These are phyloP conservation scores for Crithidia sp. DNA, from an alignment of 208 protist species.

Conservation along the genomic window DNA sequence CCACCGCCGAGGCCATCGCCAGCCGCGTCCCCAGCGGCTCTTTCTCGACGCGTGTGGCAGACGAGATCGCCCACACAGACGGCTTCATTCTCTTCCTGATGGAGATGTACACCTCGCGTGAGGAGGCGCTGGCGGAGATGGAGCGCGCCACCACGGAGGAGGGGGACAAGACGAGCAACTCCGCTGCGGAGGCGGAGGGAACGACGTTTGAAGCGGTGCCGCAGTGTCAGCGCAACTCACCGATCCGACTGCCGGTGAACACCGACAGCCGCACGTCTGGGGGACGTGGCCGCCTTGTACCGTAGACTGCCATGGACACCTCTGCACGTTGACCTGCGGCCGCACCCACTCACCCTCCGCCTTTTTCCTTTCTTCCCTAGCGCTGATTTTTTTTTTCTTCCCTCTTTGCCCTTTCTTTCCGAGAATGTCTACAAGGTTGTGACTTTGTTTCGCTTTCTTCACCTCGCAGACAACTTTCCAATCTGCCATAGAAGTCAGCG, in stretches of 20 bases:
- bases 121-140: conserved; percentile 29
- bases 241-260: conserved; percentile 49
- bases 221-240: conserved; percentile 44
- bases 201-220: conserved; percentile 15
- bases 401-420: no score
- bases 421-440: no score
- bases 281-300: conserved; percentile 8
- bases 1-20: conserved; percentile 77
- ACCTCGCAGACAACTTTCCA: no score
- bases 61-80: conserved; percentile 60
- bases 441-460: no score
- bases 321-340: no score
- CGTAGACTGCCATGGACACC: neutral
- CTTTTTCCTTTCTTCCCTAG: neutral
- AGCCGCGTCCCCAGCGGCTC: conserved; percentile 36
- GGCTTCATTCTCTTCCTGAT: conserved; percentile 82
- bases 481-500: no score
- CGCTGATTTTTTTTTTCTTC: neutral
- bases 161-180: conserved; percentile 15
- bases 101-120: conserved; percentile 80
- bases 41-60: conserved; percentile 14
- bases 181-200: conserved; percentile 3
- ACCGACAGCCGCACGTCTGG: conserved; percentile 31
- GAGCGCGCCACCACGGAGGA: conserved; percentile 11
- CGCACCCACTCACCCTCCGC: neutral